phyloP scores from a whole-genome alignment of 257 asterid species.

The Ilex aquifolium region DNA sequence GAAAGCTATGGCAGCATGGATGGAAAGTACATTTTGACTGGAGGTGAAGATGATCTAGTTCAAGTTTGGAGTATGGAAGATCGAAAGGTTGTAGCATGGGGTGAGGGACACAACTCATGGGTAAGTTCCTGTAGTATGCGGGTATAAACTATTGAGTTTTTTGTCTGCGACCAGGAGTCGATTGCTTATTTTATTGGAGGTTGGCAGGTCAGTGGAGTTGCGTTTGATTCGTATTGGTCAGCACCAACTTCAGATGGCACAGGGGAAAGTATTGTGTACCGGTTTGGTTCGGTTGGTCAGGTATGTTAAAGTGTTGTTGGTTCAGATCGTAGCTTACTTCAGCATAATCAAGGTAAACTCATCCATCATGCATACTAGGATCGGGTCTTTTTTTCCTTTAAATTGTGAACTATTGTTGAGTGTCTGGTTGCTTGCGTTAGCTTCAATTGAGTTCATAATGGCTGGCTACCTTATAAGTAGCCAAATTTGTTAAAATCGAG shows the following conservation, averaged over 20 bases:
- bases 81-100: slow-evolving; percentile 96
- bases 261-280: slow-evolving; percentile 79
- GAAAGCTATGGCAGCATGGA: slow-evolving; percentile 68
- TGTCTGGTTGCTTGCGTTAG: too few species aligned
- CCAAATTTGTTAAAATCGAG: too few species aligned
- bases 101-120: slow-evolving; percentile 99
- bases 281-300: slow-evolving; percentile 99
- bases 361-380: too few species aligned
- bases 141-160: slow-evolving; percentile 8
- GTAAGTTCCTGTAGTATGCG: slow-evolving; percentile 39
- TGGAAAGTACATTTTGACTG: slow-evolving; percentile 93
- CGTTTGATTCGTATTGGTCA: slow-evolving; percentile 93
- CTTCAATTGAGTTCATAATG: too few species aligned
- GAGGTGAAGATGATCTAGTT: slow-evolving; percentile 99
- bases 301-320: slow-evolving; percentile 28
- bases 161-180: slow-evolving; percentile 11
- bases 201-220: slow-evolving; percentile 94
- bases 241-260: slow-evolving; percentile 85
- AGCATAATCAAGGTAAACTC: neutral
- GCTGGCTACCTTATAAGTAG: too few species aligned
- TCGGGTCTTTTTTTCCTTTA: too few species aligned
- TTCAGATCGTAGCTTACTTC: neutral
- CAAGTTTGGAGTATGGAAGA: slow-evolving; percentile 99
- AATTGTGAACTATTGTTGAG: too few species aligned
- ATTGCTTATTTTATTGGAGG: slow-evolving; percentile 15